These are phyloP conservation scores for Ganoderma multipileum DNA, from an alignment of 1,284 basidiomycete genomes.

Conservation along the genomic window DNA sequence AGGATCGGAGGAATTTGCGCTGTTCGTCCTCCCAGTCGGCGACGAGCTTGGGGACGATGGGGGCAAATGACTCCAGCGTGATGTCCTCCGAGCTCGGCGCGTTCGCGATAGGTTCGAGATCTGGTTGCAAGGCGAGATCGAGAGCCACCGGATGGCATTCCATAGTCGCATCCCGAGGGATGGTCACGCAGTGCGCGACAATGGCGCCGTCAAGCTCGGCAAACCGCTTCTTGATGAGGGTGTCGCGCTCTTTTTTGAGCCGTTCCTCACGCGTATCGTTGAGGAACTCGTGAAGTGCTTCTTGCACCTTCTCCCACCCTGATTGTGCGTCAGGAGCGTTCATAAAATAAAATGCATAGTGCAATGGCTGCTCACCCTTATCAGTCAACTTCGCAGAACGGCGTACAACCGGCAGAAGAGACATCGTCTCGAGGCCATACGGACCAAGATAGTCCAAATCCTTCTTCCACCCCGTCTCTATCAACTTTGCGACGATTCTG, in stretches of 20 bases:
- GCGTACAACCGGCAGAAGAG: slow-evolving; percentile 9
- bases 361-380: not conserved
- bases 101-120: slow-evolving; percentile 1
- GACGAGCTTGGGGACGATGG: slow-evolving; percentile 1
- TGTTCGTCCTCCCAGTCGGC: slow-evolving; percentile 3
- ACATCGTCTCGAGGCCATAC: slow-evolving; percentile 5
- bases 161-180: slow-evolving; percentile 10
- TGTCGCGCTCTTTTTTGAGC: not conserved
- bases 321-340: not conserved
- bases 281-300: not conserved
- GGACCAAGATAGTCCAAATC: slow-evolving; percentile 10
- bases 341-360: too few species aligned
- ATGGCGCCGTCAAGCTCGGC: slow-evolving; percentile 10
- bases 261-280: not conserved
- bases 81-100: slow-evolving; percentile 9
- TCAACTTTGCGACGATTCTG: slow-evolving; percentile 4
- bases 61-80: slow-evolving; percentile 5
- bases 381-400: slow-evolving; percentile 13
- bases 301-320: slow-evolving; percentile 11
- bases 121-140: slow-evolving; percentile 12
- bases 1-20: slow-evolving; percentile 3
- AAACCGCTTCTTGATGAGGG: slow-evolving; percentile 5
- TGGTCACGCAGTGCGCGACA: slow-evolving; percentile 2
- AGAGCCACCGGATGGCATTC: slow-evolving; percentile 10
- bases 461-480: not conserved